phyloP scores from a whole-genome alignment of 352 stramenopile species.

The Globisporangium canariense region DNA sequence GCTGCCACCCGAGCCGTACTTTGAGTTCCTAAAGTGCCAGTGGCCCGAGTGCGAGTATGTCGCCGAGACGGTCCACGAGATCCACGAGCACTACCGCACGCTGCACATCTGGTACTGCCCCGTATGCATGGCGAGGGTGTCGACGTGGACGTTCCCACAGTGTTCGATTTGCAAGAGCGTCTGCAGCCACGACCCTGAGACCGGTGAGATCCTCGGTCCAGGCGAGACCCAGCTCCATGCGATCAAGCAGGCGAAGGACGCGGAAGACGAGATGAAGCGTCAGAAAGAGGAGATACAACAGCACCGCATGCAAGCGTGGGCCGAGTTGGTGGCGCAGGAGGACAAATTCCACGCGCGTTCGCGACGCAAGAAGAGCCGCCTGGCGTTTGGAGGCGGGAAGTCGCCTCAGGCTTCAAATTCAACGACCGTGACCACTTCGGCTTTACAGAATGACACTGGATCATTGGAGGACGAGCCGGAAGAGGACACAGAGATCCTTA shows the following conservation, averaged over 20 bases:
- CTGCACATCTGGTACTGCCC: slow-evolving; percentile 75
- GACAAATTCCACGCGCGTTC: slow-evolving; percentile 19
- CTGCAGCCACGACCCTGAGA: slow-evolving; percentile 53
- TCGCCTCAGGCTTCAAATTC: background rate
- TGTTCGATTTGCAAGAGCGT: slow-evolving; percentile 63
- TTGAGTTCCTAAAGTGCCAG: slow-evolving; percentile 57
- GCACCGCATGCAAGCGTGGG: slow-evolving; percentile 66
- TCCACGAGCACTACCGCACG: slow-evolving; percentile 70
- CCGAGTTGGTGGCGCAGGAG: slow-evolving; percentile 35
- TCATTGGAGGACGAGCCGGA: slow-evolving; percentile 1
- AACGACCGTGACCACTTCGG: background rate
- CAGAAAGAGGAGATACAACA: slow-evolving; percentile 60
- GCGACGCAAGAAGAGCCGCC: slow-evolving; percentile 28
- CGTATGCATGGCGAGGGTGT: slow-evolving; percentile 67
- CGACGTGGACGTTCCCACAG: slow-evolving; percentile 56
- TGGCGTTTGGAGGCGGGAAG: slow-evolving; percentile 29
- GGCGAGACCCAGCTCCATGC: slow-evolving; percentile 52
- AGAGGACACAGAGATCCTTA: slow-evolving; percentile 16
- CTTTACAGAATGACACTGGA: background rate
- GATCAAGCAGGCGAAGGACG: slow-evolving; percentile 39
- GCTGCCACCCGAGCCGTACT: slow-evolving; percentile 58
- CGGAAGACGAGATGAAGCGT: slow-evolving; percentile 34
- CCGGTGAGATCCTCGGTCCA: slow-evolving; percentile 54
- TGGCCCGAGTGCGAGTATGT: slow-evolving; percentile 60
- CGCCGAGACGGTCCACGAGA: slow-evolving; percentile 61